Base-by-base conservation (phyloP, 257 asterid genomes). In the Anisodus tanguticus region DNA sequence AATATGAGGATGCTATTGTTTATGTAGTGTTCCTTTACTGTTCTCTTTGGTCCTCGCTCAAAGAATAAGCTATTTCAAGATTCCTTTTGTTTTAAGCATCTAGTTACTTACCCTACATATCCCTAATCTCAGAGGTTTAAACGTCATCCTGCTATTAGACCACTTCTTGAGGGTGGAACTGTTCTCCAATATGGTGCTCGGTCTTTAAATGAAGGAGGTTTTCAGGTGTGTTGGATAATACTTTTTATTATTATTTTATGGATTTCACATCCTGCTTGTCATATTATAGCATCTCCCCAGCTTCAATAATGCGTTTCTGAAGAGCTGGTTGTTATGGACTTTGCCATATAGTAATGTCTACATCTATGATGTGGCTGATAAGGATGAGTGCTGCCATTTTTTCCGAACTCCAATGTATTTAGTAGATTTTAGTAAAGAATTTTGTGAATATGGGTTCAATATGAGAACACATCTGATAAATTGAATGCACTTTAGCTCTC, bases 171-270 rank as follows among this genome's bases (percentile, higher is more conserved):
- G 87, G 97, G 98, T 60, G 98, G 98, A 82, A 90, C 90, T 0
- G 93, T 90, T 83, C 95, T 96, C 26, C 97, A 96, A 87, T 94
- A 94, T 86, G 99, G 99, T 86, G 99, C 99, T 88, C 98, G 98
- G 72, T 88, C 95, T 72, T 90, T 96, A 81, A 96, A 94, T 82
- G 99, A 96, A 94, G 99, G 99, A 3, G 99, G 99, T 74, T 96
- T 89, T 90, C 99, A 96, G 98, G 99, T 92, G 87, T 51, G 74
- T 49, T 4, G 31, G 55, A 53, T 63, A 37, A 17, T 80, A 77
- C 15, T 13, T 53, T 77, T 77, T 53, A 45, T 26, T 77, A 26
- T 77, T 51, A 77, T 53, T 49, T 51, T 53, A 53, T 26, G 63
- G 64, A 26, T 31, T 53, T 77, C 62, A 74, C 49, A 51, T 77